A percentile compares a stretch with the other conserved stretches of the same genome.
Conservation (phyloP, 768 basidiomycete species). For the Suillus subluteus region DNA sequence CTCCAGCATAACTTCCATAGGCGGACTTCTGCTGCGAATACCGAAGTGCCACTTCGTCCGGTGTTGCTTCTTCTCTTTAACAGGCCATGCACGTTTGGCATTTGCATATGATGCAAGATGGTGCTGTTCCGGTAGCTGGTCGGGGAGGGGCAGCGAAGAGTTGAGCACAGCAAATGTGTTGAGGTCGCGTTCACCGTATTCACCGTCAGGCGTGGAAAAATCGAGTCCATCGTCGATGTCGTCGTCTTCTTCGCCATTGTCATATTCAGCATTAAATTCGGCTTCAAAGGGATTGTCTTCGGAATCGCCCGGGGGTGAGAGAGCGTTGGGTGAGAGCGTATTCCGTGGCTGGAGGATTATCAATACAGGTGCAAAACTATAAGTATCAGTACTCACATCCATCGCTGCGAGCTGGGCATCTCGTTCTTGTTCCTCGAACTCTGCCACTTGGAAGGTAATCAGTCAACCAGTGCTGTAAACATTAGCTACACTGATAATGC, state of each 20-base stretch:
- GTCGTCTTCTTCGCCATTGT: constrained; percentile 49
- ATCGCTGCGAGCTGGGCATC: constrained; percentile 78
- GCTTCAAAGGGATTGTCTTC: constrained; percentile 83
- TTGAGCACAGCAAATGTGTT: constrained; percentile 89
- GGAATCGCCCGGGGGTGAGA: constrained; percentile 65
- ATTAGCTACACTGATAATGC: constrained; percentile 2
- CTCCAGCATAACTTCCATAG: constrained; percentile 99
- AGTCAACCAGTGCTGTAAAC: constrained; percentile 18
- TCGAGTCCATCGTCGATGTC: constrained; percentile 60
- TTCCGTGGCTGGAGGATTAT: constrained; percentile 60
- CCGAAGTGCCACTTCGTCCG: constrained; percentile 98
- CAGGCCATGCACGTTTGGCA: constrained; percentile 45
- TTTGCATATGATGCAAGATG: constrained; percentile 72
- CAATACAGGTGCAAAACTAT: constrained; percentile 17
- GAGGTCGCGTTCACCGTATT: constrained; percentile 44
- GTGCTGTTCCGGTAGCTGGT: constrained; percentile 62
- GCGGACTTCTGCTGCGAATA: constrained; percentile 90
- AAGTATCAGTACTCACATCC: constrained; percentile 63
- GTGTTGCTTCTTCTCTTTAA: constrained; percentile 70
- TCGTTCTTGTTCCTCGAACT: constrained; percentile 84
- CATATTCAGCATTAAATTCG: constrained; percentile 55
- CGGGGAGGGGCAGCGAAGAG: constrained; percentile 81
- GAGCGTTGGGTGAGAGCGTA: constrained; percentile 62
- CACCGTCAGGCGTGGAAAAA: constrained; percentile 46
- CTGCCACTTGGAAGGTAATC: constrained; percentile 54